Conservation (phyloP, 805 yeast species). For the Hagleromyces aurorensis region DNA sequence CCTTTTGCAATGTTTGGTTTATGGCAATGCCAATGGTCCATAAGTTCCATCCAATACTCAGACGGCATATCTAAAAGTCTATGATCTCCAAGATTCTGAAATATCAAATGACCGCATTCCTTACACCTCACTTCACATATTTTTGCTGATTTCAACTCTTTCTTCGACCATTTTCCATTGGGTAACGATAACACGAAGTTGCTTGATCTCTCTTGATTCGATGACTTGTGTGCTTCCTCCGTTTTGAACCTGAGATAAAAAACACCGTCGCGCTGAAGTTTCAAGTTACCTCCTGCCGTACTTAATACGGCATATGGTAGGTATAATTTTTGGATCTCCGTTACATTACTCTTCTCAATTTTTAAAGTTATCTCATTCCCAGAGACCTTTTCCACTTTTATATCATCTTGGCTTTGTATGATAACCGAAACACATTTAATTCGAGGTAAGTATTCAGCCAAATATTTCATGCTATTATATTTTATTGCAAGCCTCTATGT, state of each 20-base stretch:
- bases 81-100: constrained; percentile 11
- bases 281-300: no score
- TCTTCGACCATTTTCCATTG: constrained; percentile 22
- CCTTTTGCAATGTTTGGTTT: constrained; percentile 42
- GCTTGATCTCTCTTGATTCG: constrained; percentile 10
- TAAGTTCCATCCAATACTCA: constrained; percentile 87
- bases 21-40: constrained; percentile 98
- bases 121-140: constrained; percentile 13
- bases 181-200: constrained; percentile 11
- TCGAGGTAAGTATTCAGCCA: constrained; percentile 10
- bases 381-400: no score
- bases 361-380: no score
- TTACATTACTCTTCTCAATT: no score
- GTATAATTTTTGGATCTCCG: no score
- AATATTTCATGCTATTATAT: constrained; percentile 4
- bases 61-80: constrained; percentile 64
- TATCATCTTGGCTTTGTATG: constrained; percentile 10
- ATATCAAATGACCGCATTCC: constrained; percentile 9
- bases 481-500: no score
- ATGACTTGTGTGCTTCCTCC: no score
- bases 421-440: constrained; percentile 15
- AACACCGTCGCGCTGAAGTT: no score
- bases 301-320: no score
- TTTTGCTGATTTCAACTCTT: constrained; percentile 10
- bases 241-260: no score